Percentiles rank a stretch among this genome's conserved stretches.
Evolutionary conservation across 139 green algal genomes (phyloP).

Genomic region (Chloropicon primus): DNA sequence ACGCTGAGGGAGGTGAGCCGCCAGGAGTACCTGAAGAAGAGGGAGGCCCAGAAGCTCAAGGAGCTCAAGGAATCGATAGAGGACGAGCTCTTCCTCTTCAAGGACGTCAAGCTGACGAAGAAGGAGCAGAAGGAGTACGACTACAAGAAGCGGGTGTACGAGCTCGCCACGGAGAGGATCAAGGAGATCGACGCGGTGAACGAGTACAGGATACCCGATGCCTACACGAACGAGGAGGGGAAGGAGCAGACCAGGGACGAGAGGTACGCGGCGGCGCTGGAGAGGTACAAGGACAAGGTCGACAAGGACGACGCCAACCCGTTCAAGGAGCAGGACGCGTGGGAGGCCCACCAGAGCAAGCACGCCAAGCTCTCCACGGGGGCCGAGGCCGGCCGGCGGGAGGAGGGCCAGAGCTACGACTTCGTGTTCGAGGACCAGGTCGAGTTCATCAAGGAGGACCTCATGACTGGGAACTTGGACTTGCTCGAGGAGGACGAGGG

Average conservation of each 20-base stretch:
- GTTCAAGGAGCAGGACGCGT: constrained; percentile 72
- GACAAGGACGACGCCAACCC: constrained; percentile 35
- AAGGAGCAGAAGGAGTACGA: constrained; percentile 72
- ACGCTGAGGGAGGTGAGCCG: constrained; percentile 57
- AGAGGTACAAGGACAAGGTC: constrained; percentile 48
- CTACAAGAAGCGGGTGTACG: constrained; percentile 60
- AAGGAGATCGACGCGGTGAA: constrained; percentile 40
- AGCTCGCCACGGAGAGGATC: constrained; percentile 48
- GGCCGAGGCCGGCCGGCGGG: constrained; percentile 22
- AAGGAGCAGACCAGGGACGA: constrained; percentile 18
- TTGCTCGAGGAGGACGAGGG: constrained; percentile 32
- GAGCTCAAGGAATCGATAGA: constrained; percentile 62
- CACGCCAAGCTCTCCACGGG: constrained; percentile 41
- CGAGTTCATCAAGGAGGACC: constrained; percentile 79
- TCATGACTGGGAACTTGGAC: constrained; percentile 7
- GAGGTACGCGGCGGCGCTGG: constrained; percentile 48
- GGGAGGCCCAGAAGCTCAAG: constrained; percentile 71
- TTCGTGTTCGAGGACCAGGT: constrained; percentile 91
- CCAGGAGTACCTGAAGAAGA: constrained; percentile 92
- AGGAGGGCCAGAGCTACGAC: constrained; percentile 48
- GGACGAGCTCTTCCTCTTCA: constrained; percentile 66
- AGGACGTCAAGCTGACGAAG: constrained; percentile 48
- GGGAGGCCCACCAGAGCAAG: constrained; percentile 76
- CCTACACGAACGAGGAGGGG: constrained; percentile 53
- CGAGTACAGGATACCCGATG: constrained; percentile 73